Conservation (phyloP, 805 yeast species). For the Kuraishia cidri region DNA sequence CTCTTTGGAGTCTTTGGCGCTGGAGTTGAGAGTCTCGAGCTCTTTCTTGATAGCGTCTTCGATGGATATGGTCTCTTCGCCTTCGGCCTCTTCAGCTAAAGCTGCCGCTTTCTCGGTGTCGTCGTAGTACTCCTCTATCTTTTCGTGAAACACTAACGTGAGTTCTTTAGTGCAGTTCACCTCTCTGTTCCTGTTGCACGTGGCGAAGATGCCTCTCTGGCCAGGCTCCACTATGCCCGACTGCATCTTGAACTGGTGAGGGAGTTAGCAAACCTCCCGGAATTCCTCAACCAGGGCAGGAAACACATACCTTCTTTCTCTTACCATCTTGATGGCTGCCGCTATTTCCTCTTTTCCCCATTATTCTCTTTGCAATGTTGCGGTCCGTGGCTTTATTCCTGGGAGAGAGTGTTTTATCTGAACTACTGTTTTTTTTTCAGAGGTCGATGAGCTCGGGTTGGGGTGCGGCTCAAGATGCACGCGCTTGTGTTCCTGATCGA, state of each 20-base stretch:
- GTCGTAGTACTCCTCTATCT: constrained; percentile 27
- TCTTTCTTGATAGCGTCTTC: constrained; percentile 75
- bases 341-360: constrained; percentile 1
- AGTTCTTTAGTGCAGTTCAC: constrained; percentile 70
- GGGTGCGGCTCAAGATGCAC: too few species aligned
- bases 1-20: constrained; percentile 23
- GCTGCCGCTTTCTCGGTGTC: constrained; percentile 8
- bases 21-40: constrained; percentile 47
- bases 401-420: too few species aligned
- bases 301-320: constrained; percentile 1
- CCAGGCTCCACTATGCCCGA: constrained; percentile 67
- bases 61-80: constrained; percentile 40
- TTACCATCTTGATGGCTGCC: not conserved
- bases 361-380: too few species aligned
- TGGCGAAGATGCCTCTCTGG: constrained; percentile 81
- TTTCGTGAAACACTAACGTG: constrained; percentile 46
- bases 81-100: constrained; percentile 20
- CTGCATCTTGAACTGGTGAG: constrained; percentile 31
- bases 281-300: not conserved
- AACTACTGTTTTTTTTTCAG: too few species aligned
- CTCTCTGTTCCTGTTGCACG: constrained; percentile 81
- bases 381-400: too few species aligned
- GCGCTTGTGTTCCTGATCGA: too few species aligned
- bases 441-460: too few species aligned
- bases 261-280: not conserved